Evolutionary conservation across 2,329 filamentous ascomycete genomes (phyloP).

Genomic region (Neocucurbitaria cava): DNA sequence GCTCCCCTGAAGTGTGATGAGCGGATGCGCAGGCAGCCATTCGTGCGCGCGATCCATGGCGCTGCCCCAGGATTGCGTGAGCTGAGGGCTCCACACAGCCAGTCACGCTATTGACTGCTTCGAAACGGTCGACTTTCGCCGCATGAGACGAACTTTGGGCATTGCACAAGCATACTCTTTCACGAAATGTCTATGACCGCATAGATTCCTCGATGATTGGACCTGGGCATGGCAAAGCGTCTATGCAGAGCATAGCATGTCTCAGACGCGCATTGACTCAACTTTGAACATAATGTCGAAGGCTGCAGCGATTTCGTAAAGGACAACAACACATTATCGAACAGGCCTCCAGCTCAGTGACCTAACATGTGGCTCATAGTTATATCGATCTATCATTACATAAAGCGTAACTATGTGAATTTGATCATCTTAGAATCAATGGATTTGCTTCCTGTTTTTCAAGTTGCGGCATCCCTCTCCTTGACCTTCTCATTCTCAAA

Average conservation of each 20-base stretch:
- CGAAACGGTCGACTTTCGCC: neutral
- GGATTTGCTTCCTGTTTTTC: neutral
- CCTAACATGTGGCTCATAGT: neutral
- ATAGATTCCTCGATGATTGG: neutral
- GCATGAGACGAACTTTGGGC: neutral
- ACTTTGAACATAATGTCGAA: neutral
- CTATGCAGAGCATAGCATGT: neutral
- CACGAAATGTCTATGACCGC: neutral
- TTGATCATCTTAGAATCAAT: no score
- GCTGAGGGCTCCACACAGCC: constrained; percentile 31
- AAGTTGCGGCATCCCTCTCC: constrained; percentile 16
- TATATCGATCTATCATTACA: neutral
- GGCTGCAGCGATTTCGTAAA: constrained; percentile 1
- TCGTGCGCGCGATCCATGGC: constrained; percentile 27
- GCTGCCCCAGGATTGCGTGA: constrained; percentile 34
- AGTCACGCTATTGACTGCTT: constrained; percentile 15
- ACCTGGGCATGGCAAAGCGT: neutral
- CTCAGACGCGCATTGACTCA: neutral
- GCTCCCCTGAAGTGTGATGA: constrained; percentile 18
- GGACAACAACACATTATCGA: constrained; percentile 5
- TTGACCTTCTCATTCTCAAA: constrained; percentile 54
- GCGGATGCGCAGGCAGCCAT: constrained; percentile 40
- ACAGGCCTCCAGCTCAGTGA: neutral
- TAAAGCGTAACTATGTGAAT: no score
- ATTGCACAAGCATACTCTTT: neutral